Percentiles rank a stretch among this genome's conserved stretches.
Evolutionary conservation across 1,139 yeast genomes (phyloP).

Genomic region (Lodderomyces jiufengensis): DNA sequence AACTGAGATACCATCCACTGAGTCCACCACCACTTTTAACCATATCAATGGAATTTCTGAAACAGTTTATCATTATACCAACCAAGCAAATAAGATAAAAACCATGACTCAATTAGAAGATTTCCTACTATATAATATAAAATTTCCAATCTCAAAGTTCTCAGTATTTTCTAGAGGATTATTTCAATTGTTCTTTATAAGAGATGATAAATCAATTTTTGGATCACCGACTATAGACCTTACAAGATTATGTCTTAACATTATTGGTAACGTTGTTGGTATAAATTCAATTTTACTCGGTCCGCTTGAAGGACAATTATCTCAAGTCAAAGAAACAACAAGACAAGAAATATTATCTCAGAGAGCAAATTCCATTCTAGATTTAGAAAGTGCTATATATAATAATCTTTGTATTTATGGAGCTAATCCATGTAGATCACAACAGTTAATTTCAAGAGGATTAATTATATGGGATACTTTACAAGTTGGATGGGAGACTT

Average conservation of each 20-base stretch:
- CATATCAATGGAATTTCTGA: slow-evolving; percentile 34
- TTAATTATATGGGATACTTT: slow-evolving; percentile 70
- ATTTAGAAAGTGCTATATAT: slow-evolving; percentile 45
- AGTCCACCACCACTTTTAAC: slow-evolving; percentile 23
- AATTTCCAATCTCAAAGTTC: slow-evolving; percentile 25
- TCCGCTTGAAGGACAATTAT: slow-evolving; percentile 22
- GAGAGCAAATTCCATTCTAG: slow-evolving; percentile 14
- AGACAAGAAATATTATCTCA: slow-evolving; percentile 10
- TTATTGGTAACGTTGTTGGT: slow-evolving; percentile 27
- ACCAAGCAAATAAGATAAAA: slow-evolving; percentile 20
- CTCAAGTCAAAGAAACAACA: slow-evolving; percentile 16
- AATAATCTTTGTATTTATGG: slow-evolving; percentile 58
- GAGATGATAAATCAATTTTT: slow-evolving; percentile 56
- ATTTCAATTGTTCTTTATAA: slow-evolving; percentile 55
- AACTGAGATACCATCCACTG: slow-evolving; percentile 30
- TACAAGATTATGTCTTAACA: slow-evolving; percentile 16
- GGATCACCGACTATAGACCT: slow-evolving; percentile 23
- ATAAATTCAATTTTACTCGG: slow-evolving; percentile 21
- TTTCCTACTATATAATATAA: slow-evolving; percentile 33
- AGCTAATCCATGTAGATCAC: slow-evolving; percentile 78
- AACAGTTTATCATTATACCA: slow-evolving; percentile 25
- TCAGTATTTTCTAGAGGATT: slow-evolving; percentile 59
- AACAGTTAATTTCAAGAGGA: slow-evolving; percentile 63
- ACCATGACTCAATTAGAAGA: slow-evolving; percentile 33
- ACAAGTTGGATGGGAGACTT: slow-evolving; percentile 62